A percentile compares a stretch with the other conserved stretches of the same genome.
phyloP scores from a whole-genome alignment of 345 rosid species.

The Salix viminalis region DNA sequence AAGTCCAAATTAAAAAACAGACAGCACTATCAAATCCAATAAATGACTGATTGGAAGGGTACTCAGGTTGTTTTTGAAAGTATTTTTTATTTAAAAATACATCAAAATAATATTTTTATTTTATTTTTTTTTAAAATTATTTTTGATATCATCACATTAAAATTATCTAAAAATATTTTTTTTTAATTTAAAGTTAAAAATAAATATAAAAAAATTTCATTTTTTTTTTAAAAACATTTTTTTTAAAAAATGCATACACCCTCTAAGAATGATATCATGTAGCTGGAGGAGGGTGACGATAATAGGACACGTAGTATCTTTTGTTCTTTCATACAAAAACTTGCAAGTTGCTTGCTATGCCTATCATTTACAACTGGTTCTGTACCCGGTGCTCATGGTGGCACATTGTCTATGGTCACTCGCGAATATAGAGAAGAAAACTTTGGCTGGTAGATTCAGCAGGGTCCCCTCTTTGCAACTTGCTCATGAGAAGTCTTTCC shows the following conservation, averaged over 20 bases:
- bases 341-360: constrained; percentile 15
- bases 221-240: too few relatives aligned
- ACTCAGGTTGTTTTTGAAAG: too few relatives aligned
- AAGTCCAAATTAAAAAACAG: background rate
- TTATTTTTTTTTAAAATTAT: too few relatives aligned
- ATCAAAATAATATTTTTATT: too few relatives aligned
- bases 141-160: too few relatives aligned
- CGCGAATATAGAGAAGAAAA: background rate
- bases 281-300: background rate
- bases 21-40: background rate
- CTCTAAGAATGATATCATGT: constrained; percentile 5
- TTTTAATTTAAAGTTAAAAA: too few relatives aligned
- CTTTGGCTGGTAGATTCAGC: constrained; percentile 14
- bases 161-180: too few relatives aligned
- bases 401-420: constrained; percentile 14
- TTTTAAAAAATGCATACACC: too few relatives aligned
- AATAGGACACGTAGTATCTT: background rate
- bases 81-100: too few relatives aligned
- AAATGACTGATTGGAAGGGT: too few relatives aligned
- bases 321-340: background rate
- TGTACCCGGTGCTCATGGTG: background rate
- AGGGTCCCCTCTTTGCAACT: constrained; percentile 19
- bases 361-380: constrained; percentile 3
- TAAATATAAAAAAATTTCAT: too few relatives aligned
- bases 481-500: constrained; percentile 10